phyloP scores from a whole-genome alignment of 1,284 basidiomycete species.

The Austropuccinia psidii region DNA sequence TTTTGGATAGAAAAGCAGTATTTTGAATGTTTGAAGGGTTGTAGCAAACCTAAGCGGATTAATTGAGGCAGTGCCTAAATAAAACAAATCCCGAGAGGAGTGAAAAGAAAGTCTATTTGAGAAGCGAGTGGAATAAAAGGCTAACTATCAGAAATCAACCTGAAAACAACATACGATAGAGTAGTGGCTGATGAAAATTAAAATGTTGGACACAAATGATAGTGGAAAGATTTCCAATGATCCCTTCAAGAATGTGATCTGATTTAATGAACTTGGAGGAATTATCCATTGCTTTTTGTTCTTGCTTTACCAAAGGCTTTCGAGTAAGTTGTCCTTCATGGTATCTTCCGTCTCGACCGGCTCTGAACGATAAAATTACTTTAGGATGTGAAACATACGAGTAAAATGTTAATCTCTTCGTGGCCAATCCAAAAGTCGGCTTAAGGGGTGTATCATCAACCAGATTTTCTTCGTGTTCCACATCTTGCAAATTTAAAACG shows the following conservation, averaged over 20 bases:
- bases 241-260: slow-evolving; percentile 2
- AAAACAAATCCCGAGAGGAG: too few species aligned
- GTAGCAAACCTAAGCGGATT: slow-evolving; percentile 17
- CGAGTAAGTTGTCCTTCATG: slow-evolving; percentile 22
- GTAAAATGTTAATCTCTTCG: slow-evolving; percentile 9
- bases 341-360: slow-evolving; percentile 18
- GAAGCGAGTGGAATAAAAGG: too few species aligned
- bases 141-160: background rate
- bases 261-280: background rate
- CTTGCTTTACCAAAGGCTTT: background rate
- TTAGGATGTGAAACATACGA: slow-evolving; percentile 7
- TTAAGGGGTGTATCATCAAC: slow-evolving; percentile 25
- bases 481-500: background rate
- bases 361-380: background rate
- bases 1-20: too few species aligned
- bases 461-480: background rate
- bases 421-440: background rate
- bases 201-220: slow-evolving; percentile 8
- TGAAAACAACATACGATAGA: slow-evolving; percentile 4
- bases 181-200: background rate
- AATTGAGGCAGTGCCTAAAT: slow-evolving; percentile 15
- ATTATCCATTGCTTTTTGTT: too few species aligned
- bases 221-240: background rate
- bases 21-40: background rate
- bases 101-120: background rate